phyloP scores from a whole-genome alignment of 441 rosid species.

The Gossypium lobatum region DNA sequence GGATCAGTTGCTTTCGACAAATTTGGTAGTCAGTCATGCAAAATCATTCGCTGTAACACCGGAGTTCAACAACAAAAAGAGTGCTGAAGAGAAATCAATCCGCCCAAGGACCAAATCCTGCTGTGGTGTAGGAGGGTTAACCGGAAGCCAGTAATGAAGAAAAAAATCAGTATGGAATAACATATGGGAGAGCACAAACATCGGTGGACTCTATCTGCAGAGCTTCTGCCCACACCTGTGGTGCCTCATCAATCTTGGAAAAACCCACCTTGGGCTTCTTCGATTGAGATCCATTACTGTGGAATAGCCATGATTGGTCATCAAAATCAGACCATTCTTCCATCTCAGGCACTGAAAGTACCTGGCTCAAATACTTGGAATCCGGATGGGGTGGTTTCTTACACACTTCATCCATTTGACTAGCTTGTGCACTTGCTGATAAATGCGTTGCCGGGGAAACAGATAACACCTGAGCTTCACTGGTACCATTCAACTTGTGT shows the following conservation, averaged over 20 bases:
- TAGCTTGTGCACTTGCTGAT: constrained; percentile 20
- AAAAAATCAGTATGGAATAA: constrained; percentile 37
- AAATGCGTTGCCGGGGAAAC: constrained; percentile 17
- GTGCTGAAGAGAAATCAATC: background rate
- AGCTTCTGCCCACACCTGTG: constrained; percentile 39
- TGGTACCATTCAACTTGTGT: constrained; percentile 30
- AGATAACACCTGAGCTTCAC: constrained; percentile 18
- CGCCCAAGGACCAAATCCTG: constrained; percentile 16
- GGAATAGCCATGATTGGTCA: constrained; percentile 37
- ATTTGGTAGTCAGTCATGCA: constrained; percentile 1
- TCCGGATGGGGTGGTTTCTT: constrained; percentile 38
- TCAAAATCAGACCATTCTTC: constrained; percentile 32
- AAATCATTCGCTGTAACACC: constrained; percentile 9
- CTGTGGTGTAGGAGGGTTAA: constrained; percentile 10
- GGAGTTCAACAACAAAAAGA: constrained; percentile 2
- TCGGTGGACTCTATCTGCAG: constrained; percentile 35
- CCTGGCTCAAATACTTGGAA: constrained; percentile 27
- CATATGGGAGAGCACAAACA: constrained; percentile 43
- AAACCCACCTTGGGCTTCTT: constrained; percentile 20
- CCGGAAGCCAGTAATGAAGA: constrained; percentile 9
- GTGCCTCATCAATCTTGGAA: constrained; percentile 19
- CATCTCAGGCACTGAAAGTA: constrained; percentile 33
- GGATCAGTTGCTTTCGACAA: background rate
- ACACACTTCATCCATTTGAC: constrained; percentile 22
- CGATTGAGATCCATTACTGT: constrained; percentile 1